Evolutionary conservation across 805 yeast genomes (phyloP).

Genomic region (Metschnikowia lachancei): DNA sequence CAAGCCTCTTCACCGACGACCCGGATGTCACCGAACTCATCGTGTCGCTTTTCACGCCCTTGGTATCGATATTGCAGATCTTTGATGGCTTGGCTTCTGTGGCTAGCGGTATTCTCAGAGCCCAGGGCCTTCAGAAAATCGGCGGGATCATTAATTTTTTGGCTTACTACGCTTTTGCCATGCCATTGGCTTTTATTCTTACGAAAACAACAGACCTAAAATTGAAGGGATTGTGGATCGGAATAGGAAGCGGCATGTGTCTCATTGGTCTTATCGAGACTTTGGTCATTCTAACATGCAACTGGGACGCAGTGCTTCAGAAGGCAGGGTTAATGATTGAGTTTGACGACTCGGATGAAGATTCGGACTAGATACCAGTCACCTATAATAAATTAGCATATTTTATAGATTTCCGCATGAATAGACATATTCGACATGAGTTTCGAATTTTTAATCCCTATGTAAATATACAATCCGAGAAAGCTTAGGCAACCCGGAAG

Average conservation of each 20-base stretch:
- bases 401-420: no score
- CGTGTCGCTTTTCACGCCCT: slow-evolving; percentile 53
- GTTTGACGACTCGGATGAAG: slow-evolving; percentile 17
- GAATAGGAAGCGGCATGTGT: slow-evolving; percentile 63
- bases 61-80: slow-evolving; percentile 62
- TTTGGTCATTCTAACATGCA: slow-evolving; percentile 43
- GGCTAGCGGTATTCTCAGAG: slow-evolving; percentile 70
- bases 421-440: no score
- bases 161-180: slow-evolving; percentile 68
- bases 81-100: slow-evolving; percentile 70
- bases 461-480: neutral
- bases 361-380: neutral
- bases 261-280: slow-evolving; percentile 51
- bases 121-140: slow-evolving; percentile 70
- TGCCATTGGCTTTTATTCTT: slow-evolving; percentile 63
- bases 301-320: slow-evolving; percentile 50
- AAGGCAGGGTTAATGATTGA: slow-evolving; percentile 29
- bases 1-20: slow-evolving; percentile 61
- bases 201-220: slow-evolving; percentile 45
- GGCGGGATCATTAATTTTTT: slow-evolving; percentile 70
- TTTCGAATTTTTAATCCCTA: neutral
- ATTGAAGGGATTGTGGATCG: slow-evolving; percentile 70
- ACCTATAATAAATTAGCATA: no score
- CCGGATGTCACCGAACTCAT: slow-evolving; percentile 52
- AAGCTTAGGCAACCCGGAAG: neutral